Conservation (phyloP, 2,329 filamentous ascomycete genomes). For the Pleoardoris graminearum region DNA sequence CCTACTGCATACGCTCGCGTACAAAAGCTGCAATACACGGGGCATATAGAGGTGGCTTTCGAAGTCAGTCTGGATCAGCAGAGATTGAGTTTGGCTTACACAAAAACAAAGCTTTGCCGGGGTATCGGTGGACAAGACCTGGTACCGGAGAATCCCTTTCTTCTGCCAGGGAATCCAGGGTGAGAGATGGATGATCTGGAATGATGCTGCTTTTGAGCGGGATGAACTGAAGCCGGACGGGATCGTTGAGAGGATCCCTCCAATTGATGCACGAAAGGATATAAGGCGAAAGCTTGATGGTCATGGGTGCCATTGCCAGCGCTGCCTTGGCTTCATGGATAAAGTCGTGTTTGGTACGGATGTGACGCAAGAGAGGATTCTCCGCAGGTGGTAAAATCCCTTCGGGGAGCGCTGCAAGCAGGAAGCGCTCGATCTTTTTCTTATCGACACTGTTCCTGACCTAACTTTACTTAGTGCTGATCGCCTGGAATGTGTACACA, state of each 20-base stretch:
- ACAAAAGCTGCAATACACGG: slow-evolving; percentile 66
- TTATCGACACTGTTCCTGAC: slow-evolving; percentile 34
- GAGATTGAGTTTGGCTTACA: slow-evolving; percentile 46
- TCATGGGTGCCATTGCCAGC: slow-evolving; percentile 61
- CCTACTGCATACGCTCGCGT: slow-evolving; percentile 65
- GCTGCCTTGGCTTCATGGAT: slow-evolving; percentile 59
- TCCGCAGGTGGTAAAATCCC: slow-evolving; percentile 46
- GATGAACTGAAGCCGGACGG: slow-evolving; percentile 64
- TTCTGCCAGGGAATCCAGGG: slow-evolving; percentile 64
- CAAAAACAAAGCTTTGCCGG: slow-evolving; percentile 64
- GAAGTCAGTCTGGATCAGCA: background rate
- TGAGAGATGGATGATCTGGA: slow-evolving; percentile 59
- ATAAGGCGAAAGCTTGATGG: slow-evolving; percentile 63
- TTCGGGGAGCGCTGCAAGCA: slow-evolving; percentile 56
- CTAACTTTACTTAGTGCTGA: background rate
- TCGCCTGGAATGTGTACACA: no score
- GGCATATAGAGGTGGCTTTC: slow-evolving; percentile 62
- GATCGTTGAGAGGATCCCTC: slow-evolving; percentile 61
- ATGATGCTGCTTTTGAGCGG: slow-evolving; percentile 58
- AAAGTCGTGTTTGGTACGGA: slow-evolving; percentile 57
- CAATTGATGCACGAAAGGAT: slow-evolving; percentile 63
- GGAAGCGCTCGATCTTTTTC: slow-evolving; percentile 58
- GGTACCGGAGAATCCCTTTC: slow-evolving; percentile 58
- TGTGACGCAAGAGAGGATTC: slow-evolving; percentile 37
- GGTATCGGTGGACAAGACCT: slow-evolving; percentile 66